Evolutionary conservation across 2,329 filamentous ascomycete species (phyloP).

Genomic region (Aspergillus fumigatiaffinis): DNA sequence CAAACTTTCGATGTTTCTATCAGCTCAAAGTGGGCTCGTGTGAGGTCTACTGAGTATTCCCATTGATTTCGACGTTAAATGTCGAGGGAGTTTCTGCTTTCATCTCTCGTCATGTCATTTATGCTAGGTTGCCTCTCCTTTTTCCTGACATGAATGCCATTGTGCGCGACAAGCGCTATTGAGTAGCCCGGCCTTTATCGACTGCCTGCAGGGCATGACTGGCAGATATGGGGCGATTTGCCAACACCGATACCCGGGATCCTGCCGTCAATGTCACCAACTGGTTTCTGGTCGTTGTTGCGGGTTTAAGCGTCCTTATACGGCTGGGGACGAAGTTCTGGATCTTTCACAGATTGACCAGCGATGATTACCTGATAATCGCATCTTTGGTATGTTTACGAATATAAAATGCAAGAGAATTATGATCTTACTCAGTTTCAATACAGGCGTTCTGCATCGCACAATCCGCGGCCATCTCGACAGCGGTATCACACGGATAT

Average conservation of each 20-base stretch:
- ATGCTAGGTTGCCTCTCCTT: no score
- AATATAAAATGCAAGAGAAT: no score
- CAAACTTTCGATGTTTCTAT: no score
- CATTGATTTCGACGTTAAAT: no score
- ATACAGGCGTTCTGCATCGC: conserved; percentile 13
- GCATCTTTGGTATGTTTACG: conserved; percentile 10
- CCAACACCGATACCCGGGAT: conserved; percentile 13
- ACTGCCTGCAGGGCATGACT: not conserved
- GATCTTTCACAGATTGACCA: conserved; percentile 16
- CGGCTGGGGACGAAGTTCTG: conserved; percentile 19
- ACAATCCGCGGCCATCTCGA: conserved; percentile 16
- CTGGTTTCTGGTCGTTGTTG: conserved; percentile 18
- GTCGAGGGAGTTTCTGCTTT: no score
- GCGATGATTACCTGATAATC: conserved; percentile 20
- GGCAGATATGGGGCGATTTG: conserved; percentile 16
- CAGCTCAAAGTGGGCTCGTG: no score
- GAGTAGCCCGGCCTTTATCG: not conserved
- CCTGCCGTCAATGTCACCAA: conserved; percentile 20
- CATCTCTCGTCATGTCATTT: no score
- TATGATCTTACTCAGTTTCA: not conserved
- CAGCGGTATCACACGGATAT: conserved; percentile 20
- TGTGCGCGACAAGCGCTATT: not conserved
- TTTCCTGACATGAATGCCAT: not conserved
- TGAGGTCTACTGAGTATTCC: no score
- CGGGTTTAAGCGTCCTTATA: conserved; percentile 17